These are phyloP conservation scores for Talaromyces sp. DNA, from an alignment of 2,329 filamentous ascomycete species.

Conservation along the genomic window DNA sequence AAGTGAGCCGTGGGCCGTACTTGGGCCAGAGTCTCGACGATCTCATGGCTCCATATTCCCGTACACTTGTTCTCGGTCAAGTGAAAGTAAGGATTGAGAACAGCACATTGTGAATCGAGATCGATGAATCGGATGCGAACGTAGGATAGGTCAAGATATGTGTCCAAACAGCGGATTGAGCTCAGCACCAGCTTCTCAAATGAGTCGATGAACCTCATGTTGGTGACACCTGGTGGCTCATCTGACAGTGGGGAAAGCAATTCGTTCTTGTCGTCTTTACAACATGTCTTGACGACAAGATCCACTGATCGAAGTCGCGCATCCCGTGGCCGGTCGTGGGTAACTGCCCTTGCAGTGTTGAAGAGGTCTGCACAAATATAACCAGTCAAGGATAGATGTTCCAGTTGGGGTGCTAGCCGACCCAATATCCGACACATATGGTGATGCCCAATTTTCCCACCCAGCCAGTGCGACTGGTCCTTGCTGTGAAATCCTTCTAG, in stretches of 20 bases:
- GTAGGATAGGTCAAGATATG: conserved; percentile 58
- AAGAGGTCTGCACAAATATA: conserved; percentile 69
- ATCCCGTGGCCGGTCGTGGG: conserved; percentile 45
- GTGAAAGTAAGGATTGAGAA: conserved; percentile 69
- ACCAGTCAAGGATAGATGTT: conserved; percentile 69
- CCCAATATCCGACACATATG: conserved; percentile 66
- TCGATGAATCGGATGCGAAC: conserved; percentile 72
- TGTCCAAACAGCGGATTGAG: conserved; percentile 58
- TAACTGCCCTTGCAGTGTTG: conserved; percentile 51
- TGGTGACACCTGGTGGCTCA: conserved; percentile 67
- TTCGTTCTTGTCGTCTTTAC: conserved; percentile 42
- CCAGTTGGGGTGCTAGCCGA: conserved; percentile 57
- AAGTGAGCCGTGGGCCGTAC: conserved; percentile 59
- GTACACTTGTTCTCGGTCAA: conserved; percentile 59
- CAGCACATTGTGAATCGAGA: conserved; percentile 66
- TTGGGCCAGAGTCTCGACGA: conserved; percentile 58
- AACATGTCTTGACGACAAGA: conserved; percentile 71
- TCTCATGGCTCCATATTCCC: conserved; percentile 68
- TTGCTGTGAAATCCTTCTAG: conserved; percentile 69
- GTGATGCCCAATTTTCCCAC: conserved; percentile 49
- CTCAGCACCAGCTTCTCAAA: conserved; percentile 67
- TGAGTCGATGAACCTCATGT: conserved; percentile 66
- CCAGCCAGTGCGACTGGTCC: conserved; percentile 55
- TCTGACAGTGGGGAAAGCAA: conserved; percentile 48
- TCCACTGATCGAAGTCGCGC: conserved; percentile 61